Conservation (phyloP, 257 asterid species). For the Jaltomata sinuosa region DNA sequence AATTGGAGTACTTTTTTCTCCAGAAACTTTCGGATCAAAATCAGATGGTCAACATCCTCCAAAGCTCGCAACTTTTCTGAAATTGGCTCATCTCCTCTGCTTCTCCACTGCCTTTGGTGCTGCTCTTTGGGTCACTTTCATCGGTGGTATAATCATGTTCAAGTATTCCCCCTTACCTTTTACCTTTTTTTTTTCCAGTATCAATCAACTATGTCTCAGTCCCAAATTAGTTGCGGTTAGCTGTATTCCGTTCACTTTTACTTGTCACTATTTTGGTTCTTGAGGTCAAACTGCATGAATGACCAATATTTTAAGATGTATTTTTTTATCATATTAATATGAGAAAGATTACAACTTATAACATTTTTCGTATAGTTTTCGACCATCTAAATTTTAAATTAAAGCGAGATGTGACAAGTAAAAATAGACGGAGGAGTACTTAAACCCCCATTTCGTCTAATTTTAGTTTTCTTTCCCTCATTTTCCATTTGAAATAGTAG, state of each 20-base stretch:
- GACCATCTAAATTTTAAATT: too few relatives aligned
- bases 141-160: conserved; percentile 99
- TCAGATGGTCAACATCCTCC: conserved; percentile 49
- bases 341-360: too few relatives aligned
- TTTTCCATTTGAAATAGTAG: background rate
- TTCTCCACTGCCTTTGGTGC: conserved; percentile 97
- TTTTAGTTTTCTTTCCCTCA: background rate
- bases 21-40: conserved; percentile 77
- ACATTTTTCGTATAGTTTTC: too few relatives aligned
- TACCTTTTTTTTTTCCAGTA: background rate
- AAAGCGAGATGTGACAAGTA: too few relatives aligned
- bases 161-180: conserved; percentile 31
- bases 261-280: too few relatives aligned
- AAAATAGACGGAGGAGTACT: too few relatives aligned
- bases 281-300: too few relatives aligned
- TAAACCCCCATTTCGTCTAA: background rate
- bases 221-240: background rate
- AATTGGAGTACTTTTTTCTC: conserved; percentile 74
- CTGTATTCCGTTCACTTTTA: too few relatives aligned
- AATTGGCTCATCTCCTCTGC: conserved; percentile 79
- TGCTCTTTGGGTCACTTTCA: conserved; percentile 95
- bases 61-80: conserved; percentile 37
- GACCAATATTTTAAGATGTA: too few relatives aligned
- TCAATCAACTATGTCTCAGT: background rate
- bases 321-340: too few relatives aligned